Conservation (phyloP, 805 yeast genomes). For the Kuraishia ogatae region DNA sequence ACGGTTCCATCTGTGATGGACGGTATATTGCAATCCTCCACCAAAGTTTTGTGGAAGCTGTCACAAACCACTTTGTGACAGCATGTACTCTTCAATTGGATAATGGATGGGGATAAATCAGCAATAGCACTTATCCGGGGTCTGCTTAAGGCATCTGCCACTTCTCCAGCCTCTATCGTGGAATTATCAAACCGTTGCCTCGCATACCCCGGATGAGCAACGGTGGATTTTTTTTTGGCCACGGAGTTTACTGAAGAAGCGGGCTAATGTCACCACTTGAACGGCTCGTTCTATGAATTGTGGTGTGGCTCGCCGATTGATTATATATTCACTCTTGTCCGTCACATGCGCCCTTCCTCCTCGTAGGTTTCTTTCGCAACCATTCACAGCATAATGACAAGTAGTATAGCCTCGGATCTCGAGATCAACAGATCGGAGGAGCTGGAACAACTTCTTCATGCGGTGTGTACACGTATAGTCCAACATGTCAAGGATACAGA, state of each 20-base stretch:
- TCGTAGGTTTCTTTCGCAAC: too few species aligned
- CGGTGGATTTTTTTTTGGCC: background rate
- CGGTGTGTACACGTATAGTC: slow-evolving; percentile 43
- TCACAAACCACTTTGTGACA: too few species aligned
- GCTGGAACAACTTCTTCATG: slow-evolving; percentile 42
- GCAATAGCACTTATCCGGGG: background rate
- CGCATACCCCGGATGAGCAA: background rate
- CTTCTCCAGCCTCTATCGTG: background rate
- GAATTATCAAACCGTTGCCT: background rate
- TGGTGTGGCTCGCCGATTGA: too few species aligned
- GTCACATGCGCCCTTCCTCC: too few species aligned
- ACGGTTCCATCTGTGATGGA: too few species aligned
- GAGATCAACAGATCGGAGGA: slow-evolving; percentile 49
- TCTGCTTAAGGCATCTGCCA: background rate
- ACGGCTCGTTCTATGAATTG: too few species aligned
- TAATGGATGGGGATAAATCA: too few species aligned
- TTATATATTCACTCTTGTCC: too few species aligned
- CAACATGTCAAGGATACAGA: slow-evolving; percentile 40
- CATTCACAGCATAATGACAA: background rate
- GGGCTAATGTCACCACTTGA: too few species aligned
- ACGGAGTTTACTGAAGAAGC: background rate
- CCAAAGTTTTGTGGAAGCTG: too few species aligned
- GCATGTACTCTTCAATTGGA: too few species aligned
- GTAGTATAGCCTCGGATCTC: slow-evolving; percentile 14
- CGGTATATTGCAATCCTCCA: too few species aligned